Evolutionary conservation across 768 basidiomycete genomes (phyloP).

Genomic region (Tephrocybe sp.): DNA sequence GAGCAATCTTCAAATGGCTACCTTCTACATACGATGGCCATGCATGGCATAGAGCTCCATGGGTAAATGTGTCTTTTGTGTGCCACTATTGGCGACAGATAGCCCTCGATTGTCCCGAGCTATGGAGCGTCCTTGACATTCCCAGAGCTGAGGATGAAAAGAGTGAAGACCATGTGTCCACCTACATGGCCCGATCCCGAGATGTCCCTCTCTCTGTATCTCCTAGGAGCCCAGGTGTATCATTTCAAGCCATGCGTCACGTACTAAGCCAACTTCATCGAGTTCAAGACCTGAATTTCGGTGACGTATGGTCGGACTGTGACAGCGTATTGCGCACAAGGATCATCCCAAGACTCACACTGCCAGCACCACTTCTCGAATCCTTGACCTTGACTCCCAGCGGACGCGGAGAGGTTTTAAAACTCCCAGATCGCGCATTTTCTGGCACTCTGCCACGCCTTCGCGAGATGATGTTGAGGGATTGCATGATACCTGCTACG

Average conservation of each 20-base stretch:
- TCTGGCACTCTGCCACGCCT: neutral
- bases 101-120: neutral
- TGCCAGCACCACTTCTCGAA: neutral
- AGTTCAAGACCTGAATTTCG: neutral
- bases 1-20: neutral
- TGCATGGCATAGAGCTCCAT: neutral
- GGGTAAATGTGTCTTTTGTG: neutral
- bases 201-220: neutral
- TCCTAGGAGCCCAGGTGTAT: neutral
- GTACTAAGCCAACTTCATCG: neutral
- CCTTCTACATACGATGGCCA: neutral
- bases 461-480: neutral
- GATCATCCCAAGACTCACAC: neutral
- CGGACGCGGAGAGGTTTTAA: neutral
- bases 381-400: neutral
- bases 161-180: neutral
- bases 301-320: neutral
- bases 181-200: neutral
- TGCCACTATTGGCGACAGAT: neutral
- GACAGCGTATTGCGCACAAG: neutral
- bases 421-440: neutral
- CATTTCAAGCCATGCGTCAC: neutral
- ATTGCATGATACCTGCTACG: neutral
- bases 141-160: neutral
- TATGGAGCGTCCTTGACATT: neutral